Percentiles rank a stretch among this genome's conserved stretches.
These are phyloP conservation scores for Skeletonema tropicum DNA, from an alignment of 108 stramenopile genomes.

Conservation along the genomic window DNA sequence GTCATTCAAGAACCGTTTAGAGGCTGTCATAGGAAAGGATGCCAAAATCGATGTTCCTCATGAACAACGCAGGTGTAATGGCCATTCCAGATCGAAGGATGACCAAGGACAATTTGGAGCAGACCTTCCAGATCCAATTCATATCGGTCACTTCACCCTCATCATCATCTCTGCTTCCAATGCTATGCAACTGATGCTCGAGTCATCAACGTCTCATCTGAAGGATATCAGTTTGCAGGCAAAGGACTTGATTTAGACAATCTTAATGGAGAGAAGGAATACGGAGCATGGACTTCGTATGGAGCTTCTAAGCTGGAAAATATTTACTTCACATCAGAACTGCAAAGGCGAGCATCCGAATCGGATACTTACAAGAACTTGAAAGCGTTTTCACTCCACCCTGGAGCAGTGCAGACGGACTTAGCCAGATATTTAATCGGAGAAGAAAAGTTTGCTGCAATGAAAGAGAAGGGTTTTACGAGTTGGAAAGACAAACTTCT, in stretches of 20 bases:
- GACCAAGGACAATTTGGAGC: constrained; percentile 73
- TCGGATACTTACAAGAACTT: constrained; percentile 30
- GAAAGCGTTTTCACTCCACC: constrained; percentile 50
- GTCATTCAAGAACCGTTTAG: constrained; percentile 37
- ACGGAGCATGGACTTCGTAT: constrained; percentile 60
- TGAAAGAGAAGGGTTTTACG: constrained; percentile 45
- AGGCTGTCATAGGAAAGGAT: constrained; percentile 28
- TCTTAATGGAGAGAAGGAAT: constrained; percentile 54
- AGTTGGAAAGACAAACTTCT: constrained; percentile 35
- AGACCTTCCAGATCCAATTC: constrained; percentile 75
- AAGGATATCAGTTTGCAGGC: constrained; percentile 47
- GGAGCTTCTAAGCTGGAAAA: constrained; percentile 68
- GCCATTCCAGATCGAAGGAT: constrained; percentile 49
- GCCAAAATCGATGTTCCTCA: constrained; percentile 61
- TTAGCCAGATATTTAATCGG: constrained; percentile 50
- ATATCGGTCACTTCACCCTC: too few species aligned
- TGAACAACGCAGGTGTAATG: constrained; percentile 87
- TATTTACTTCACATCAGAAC: constrained; percentile 67
- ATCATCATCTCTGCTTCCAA: constrained; percentile 48
- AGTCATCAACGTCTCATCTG: constrained; percentile 67
- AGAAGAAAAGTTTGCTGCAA: constrained; percentile 45
- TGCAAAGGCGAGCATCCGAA: constrained; percentile 47
- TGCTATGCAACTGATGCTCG: constrained; percentile 43
- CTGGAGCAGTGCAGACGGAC: constrained; percentile 69
- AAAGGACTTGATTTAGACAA: constrained; percentile 51